Conservation (phyloP, 139 green algal species). For the Coelastrella sp. region DNA sequence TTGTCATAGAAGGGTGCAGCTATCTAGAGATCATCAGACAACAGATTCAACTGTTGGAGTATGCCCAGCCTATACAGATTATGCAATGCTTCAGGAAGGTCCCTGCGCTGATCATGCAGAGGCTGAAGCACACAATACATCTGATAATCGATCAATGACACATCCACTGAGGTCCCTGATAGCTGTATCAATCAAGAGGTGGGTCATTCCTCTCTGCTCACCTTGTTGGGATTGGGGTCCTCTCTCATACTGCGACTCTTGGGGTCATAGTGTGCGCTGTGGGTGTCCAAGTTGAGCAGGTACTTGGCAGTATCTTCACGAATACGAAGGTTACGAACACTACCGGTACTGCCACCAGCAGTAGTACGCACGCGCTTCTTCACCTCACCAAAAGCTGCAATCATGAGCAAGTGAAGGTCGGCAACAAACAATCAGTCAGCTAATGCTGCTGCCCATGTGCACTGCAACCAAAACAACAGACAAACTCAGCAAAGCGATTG, state of each 20-base stretch:
- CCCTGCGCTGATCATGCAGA: too few relatives aligned
- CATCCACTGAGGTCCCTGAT: too few relatives aligned
- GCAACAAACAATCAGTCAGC: neutral
- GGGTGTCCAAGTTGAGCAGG: conserved; percentile 96
- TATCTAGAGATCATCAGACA: too few relatives aligned
- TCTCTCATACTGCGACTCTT: conserved; percentile 98
- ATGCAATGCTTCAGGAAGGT: too few relatives aligned
- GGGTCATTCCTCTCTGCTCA: neutral
- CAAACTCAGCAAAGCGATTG: too few relatives aligned
- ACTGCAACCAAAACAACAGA: neutral
- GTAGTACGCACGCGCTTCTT: conserved; percentile 95
- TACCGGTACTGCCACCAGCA: conserved; percentile 88
- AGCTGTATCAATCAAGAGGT: neutral
- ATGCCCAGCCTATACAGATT: too few relatives aligned
- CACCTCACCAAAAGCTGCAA: conserved; percentile 89
- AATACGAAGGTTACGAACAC: conserved; percentile 97
- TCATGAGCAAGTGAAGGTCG: too few relatives aligned
- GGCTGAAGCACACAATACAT: too few relatives aligned
- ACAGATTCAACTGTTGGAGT: too few relatives aligned
- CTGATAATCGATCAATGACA: too few relatives aligned
- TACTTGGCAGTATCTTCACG: conserved; percentile 99
- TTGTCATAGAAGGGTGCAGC: too few relatives aligned
- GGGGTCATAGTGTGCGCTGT: conserved; percentile 98
- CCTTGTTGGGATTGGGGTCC: conserved; percentile 84
- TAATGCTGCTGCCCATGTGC: neutral